A percentile compares a stretch with the other conserved stretches of the same genome.
Conservation (phyloP, 1,284 basidiomycete genomes). For the Apiotrichum gracile region DNA sequence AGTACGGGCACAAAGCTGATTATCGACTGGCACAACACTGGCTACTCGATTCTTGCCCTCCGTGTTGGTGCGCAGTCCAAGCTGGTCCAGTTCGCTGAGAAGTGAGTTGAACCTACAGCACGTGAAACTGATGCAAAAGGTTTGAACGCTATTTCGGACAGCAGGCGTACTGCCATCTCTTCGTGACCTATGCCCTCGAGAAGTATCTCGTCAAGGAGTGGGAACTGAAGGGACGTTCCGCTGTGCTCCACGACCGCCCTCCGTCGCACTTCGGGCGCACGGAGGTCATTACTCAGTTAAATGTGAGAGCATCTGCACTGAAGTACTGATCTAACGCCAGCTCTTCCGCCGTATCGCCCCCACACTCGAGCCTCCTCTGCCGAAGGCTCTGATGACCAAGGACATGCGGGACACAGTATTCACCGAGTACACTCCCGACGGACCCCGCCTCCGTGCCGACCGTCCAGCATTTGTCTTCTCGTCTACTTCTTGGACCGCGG, state of each 20-base stretch:
- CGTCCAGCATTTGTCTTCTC: slow-evolving; percentile 83
- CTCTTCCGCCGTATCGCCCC: slow-evolving; percentile 56
- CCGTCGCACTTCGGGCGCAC: slow-evolving; percentile 71
- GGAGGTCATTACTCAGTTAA: slow-evolving; percentile 63
- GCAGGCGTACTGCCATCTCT: slow-evolving; percentile 79
- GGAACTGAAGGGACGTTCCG: slow-evolving; percentile 68
- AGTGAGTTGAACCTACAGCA: slow-evolving; percentile 49
- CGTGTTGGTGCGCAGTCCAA: slow-evolving; percentile 63
- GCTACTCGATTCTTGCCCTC: slow-evolving; percentile 85
- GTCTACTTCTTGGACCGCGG: slow-evolving; percentile 95
- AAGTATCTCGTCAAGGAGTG: slow-evolving; percentile 66
- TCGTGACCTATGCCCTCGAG: slow-evolving; percentile 86
- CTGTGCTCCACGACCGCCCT: slow-evolving; percentile 80
- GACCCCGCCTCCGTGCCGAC: slow-evolving; percentile 53
- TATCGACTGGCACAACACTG: slow-evolving; percentile 99
- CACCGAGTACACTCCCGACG: slow-evolving; percentile 21
- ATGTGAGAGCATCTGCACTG: slow-evolving; percentile 28
- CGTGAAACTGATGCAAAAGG: slow-evolving; percentile 49
- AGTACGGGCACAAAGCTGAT: slow-evolving; percentile 74
- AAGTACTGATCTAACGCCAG: slow-evolving; percentile 36
- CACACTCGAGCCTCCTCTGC: slow-evolving; percentile 26
- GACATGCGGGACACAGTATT: slow-evolving; percentile 26
- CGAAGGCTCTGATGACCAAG: slow-evolving; percentile 39
- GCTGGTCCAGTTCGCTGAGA: slow-evolving; percentile 67
- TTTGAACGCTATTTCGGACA: slow-evolving; percentile 74